Conservation (phyloP, 208 protist species). For the Leishmania mexicana region DNA sequence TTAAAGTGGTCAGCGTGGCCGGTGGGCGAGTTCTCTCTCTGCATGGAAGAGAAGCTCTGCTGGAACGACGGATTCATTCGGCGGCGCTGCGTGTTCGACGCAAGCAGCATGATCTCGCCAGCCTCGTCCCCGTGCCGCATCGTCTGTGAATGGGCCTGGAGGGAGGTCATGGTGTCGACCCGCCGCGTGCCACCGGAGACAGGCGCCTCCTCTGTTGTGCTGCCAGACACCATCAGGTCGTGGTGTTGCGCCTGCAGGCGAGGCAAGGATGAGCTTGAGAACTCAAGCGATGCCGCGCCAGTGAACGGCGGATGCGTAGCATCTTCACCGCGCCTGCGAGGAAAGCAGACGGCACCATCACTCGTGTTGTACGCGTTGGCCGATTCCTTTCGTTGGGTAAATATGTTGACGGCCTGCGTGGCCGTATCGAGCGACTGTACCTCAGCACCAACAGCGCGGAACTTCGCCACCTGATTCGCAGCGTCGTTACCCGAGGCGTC, state of each 20-base stretch:
- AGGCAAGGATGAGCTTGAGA: background rate
- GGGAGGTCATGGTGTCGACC: background rate
- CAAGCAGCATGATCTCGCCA: conserved; percentile 28
- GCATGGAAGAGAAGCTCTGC: conserved; percentile 21
- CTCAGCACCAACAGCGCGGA: conserved; percentile 28
- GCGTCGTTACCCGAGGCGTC: background rate
- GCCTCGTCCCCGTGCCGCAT: conserved; percentile 4
- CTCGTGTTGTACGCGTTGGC: background rate
- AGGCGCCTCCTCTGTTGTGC: background rate
- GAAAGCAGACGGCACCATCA: background rate
- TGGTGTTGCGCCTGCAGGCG: background rate
- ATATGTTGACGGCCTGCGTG: conserved; percentile 32
- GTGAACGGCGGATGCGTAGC: background rate
- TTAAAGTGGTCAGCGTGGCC: conserved; percentile 9
- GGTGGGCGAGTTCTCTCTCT: conserved; percentile 9
- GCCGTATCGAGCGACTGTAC: conserved; percentile 25
- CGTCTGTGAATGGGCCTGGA: background rate
- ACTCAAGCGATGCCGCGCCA: background rate
- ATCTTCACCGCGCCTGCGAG: background rate
- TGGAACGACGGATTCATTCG: conserved; percentile 4
- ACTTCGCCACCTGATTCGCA: conserved; percentile 20
- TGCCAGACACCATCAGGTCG: background rate
- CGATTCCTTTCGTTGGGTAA: conserved; percentile 18
- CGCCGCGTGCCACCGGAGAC: background rate
- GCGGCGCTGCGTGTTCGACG: conserved; percentile 9